Base-by-base conservation (phyloP, 1,284 basidiomycete genomes). In the Cerioporus squamosus region DNA sequence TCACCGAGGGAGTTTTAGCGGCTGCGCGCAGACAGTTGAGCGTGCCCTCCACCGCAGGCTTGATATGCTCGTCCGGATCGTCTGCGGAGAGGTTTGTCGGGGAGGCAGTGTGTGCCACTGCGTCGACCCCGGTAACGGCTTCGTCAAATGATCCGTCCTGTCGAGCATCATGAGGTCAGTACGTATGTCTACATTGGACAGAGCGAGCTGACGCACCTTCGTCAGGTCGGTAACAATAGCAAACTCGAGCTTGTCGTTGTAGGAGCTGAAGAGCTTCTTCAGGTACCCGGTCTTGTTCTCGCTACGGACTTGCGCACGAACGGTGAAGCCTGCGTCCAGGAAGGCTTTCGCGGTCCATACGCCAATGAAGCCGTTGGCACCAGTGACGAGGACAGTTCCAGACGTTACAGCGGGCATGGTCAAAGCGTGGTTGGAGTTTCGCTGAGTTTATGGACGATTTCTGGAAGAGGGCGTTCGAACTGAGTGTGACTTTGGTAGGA, bases 251-350 rank as follows among this genome's bases (percentile, higher is more conserved):
- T 76, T 74, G 52, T 77, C 76, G 10, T 74, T 78, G 63, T 75
- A 74, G 51, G 66, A 70, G 45, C 76, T 72, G 73, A 85, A 87
- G 23, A 79, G 64, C 44, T 81, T 68, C 52, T 70, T 66, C 45
- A 84, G 70, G 65, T 86, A 79, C 12, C 77, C 73, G 15, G 78
- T 81, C 70, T 86, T 87, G 18, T 67, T 68, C 14, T 67, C 65
- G 1, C 80, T 79, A 24, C 85, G 78, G 5, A 87, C 84, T 0
- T 85, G 82, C 8, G 81, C 83, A 17, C 84, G 76, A n/a, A 88
- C 85, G 18, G 77, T 69, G 66, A 74, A 83, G 31, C 75, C 77
- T n/a, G 70, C 64, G 47, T 79, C 74, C 20, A 82, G 72, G 7
- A 80, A 71, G 2, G 51, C 54, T 7, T 68, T 66, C 8, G 77